Evolutionary conservation across 352 stramenopile genomes (phyloP).

Genomic region (Thalassiosira mediterranea): DNA sequence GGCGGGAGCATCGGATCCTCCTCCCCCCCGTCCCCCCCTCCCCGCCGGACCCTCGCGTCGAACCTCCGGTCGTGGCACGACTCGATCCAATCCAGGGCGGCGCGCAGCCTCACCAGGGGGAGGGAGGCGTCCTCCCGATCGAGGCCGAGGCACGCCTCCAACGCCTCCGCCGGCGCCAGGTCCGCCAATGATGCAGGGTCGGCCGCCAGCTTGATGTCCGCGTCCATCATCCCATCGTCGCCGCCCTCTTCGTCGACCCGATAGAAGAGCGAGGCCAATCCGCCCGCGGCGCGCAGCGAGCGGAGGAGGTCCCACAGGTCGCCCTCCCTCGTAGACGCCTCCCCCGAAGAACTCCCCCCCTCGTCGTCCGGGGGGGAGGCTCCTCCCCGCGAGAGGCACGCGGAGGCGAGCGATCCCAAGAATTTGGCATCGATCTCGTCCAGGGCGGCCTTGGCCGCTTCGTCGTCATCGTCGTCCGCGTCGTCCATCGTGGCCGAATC

Average conservation of each 20-base stretch:
- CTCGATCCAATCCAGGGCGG: constrained; percentile 51
- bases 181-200: constrained; percentile 45
- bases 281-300: constrained; percentile 45
- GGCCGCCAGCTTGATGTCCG: no score
- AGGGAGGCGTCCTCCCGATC: constrained; percentile 16
- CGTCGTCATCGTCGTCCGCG: constrained; percentile 19
- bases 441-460: background rate
- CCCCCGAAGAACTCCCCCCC: constrained; percentile 23
- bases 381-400: constrained; percentile 29
- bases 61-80: constrained; percentile 39
- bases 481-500: constrained; percentile 31
- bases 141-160: constrained; percentile 42
- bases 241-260: constrained; percentile 36
- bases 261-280: constrained; percentile 53
- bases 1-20: constrained; percentile 39
- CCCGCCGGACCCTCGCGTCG: constrained; percentile 5
- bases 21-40: constrained; percentile 16
- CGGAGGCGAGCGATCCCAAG: constrained; percentile 28
- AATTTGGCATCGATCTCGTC: constrained; percentile 55
- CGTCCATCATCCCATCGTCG: constrained; percentile 24
- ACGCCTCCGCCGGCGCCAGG: constrained; percentile 43
- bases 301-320: constrained; percentile 73
- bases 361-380: background rate
- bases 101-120: constrained; percentile 31
- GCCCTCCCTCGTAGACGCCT: constrained; percentile 53